Evolutionary conservation across 352 stramenopile species (phyloP).

Genomic region (Pythium aphanidermatum): DNA sequence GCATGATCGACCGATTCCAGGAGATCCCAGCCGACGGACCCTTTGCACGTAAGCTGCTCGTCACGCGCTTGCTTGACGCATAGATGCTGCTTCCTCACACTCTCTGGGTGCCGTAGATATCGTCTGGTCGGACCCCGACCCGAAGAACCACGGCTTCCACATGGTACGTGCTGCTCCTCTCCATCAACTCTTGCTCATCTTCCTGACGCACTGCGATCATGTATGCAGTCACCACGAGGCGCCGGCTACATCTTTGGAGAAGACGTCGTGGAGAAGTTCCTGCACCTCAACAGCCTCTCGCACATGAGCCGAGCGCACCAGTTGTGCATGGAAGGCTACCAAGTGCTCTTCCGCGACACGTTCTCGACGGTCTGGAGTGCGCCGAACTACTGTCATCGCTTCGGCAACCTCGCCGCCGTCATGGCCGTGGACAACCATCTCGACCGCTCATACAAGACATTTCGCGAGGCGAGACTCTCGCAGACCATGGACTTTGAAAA

Average conservation of each 20-base stretch:
- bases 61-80: neutral
- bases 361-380: conserved; percentile 92
- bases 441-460: conserved; percentile 81
- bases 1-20: conserved; percentile 78
- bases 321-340: conserved; percentile 93
- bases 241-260: conserved; percentile 86
- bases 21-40: conserved; percentile 81
- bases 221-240: conserved; percentile 53
- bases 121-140: conserved; percentile 85
- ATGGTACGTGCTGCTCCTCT: conserved; percentile 10
- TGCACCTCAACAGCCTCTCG: conserved; percentile 81
- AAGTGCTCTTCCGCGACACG: conserved; percentile 89
- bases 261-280: conserved; percentile 87
- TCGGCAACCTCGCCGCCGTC: conserved; percentile 94
- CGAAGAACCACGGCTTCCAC: conserved; percentile 23
- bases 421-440: conserved; percentile 89
- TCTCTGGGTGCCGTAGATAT: conserved; percentile 44
- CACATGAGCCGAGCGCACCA: conserved; percentile 87
- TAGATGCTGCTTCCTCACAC: no score
- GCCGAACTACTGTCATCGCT: conserved; percentile 94
- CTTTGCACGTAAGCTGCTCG: conserved; percentile 47
- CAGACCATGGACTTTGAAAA: conserved; percentile 63
- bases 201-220: neutral
- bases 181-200: no score
- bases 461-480: conserved; percentile 69